Conservation (phyloP, 2,329 filamentous ascomycete species). For the Pseudonectria foliicola region DNA sequence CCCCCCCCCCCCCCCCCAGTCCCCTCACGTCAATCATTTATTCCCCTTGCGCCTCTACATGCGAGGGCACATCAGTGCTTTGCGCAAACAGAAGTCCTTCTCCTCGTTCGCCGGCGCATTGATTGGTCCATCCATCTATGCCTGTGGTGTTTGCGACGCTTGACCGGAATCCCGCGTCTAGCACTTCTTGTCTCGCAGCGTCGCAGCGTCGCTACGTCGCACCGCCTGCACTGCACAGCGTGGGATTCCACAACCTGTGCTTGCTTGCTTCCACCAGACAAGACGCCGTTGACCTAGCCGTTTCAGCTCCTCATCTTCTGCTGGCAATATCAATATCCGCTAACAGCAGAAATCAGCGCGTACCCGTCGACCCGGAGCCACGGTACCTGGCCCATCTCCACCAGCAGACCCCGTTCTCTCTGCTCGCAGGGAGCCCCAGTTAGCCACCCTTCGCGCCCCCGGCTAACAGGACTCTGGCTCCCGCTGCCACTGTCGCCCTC, state of each 20-base stretch:
- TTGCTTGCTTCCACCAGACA: conserved; percentile 10
- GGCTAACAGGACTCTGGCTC: conserved; percentile 7
- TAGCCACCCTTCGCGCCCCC: conserved; percentile 7
- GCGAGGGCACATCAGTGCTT: no score
- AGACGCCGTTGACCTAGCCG: conserved; percentile 5
- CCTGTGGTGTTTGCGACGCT: no score
- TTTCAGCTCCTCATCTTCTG: conserved; percentile 8
- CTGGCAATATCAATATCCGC: conserved; percentile 10
- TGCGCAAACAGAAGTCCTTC: no score
- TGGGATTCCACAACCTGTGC: no score
- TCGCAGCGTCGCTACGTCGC: no score
- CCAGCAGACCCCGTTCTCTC: conserved; percentile 9
- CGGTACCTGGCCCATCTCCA: conserved; percentile 8
- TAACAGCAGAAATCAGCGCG: conserved; percentile 17
- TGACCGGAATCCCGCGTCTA: no score
- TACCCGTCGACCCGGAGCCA: conserved; percentile 6
- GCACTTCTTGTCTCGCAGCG: no score
- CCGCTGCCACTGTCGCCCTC: no score
- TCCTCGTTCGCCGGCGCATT: no score
- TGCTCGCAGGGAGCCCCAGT: conserved; percentile 11
- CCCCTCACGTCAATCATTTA: not conserved
- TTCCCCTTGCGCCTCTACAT: no score
- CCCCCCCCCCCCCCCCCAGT: conserved; percentile 1
- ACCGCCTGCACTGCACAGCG: no score
- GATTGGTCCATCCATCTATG: no score